These are phyloP conservation scores for Globisporangium apiculatum DNA, from an alignment of 352 stramenopile genomes.

Conservation along the genomic window DNA sequence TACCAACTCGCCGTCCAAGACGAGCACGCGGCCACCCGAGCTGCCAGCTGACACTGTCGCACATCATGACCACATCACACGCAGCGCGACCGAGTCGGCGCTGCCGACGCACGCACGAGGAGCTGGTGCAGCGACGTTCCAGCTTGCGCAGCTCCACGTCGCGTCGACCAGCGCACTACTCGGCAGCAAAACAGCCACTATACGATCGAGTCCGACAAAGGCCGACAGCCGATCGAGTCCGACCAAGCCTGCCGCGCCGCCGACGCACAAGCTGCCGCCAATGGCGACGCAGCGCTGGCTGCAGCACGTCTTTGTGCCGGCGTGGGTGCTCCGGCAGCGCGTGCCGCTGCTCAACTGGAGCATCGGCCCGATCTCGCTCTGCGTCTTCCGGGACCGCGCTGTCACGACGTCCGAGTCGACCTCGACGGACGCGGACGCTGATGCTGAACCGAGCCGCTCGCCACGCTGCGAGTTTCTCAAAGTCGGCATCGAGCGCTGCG, in stretches of 20 bases:
- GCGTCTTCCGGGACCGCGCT: slow-evolving; percentile 23
- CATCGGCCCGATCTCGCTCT: slow-evolving; percentile 33
- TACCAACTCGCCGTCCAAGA: slow-evolving; percentile 1
- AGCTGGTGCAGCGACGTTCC: neutral
- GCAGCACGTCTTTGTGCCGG: slow-evolving; percentile 26
- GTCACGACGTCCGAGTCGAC: neutral
- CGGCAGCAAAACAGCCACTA: neutral
- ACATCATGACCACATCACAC: slow-evolving; percentile 27
- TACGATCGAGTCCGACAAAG: slow-evolving; percentile 3
- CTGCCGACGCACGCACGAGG: slow-evolving; percentile 1
- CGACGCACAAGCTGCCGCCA: neutral
- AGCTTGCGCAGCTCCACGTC: slow-evolving; percentile 5
- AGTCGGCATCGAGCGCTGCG: slow-evolving; percentile 36
- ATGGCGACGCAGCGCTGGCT: slow-evolving; percentile 16
- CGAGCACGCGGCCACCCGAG: slow-evolving; percentile 4
- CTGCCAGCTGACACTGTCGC: slow-evolving; percentile 17
- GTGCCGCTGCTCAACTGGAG: slow-evolving; percentile 57
- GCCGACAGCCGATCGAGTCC: neutral
- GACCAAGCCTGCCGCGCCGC: neutral
- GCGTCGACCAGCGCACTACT: slow-evolving; percentile 1
- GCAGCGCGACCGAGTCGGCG: slow-evolving; percentile 21
- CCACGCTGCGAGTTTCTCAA: slow-evolving; percentile 24
- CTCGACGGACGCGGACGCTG: neutral
- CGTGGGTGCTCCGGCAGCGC: slow-evolving; percentile 17
- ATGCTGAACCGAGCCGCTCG: neutral